Base-by-base conservation (phyloP, 139 green algal genomes). In the Chlamydomonas eustigma region DNA sequence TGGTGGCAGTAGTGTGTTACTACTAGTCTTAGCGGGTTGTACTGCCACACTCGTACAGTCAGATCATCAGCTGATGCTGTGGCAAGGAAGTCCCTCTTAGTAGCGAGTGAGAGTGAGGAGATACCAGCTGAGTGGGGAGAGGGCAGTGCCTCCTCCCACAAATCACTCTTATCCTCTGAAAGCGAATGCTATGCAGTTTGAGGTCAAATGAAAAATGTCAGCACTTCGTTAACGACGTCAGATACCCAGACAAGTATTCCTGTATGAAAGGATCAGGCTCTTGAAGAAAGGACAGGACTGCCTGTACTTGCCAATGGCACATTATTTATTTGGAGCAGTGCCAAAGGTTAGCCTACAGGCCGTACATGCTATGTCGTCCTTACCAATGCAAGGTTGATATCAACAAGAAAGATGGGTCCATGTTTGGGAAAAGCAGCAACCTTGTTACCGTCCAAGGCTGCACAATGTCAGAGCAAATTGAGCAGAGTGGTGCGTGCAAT, bases 1-100 rank as follows among this genome's bases (percentile, higher is more conserved):
- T 83, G 72, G 72, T 83, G 78, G 71, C 78, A 83, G 37, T 75
- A 65, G 64, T 83, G 78, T n/a, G 71, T 78, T 24, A 83, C 52
- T 65, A 83, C 78, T 18, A 78, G 64, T 22, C 78, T 71, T 65
- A 83, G 78, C 12, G 78, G 78, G 24, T 34, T 36, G 34, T 76
- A 78, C 71, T 78, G 78, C 78, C 78, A 83, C 6, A 83, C 44
- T 5, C 78, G 71, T 5, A 83, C 64, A 3, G 68, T 74, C 12
- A 74, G 68, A 28, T 74, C 68, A 38, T 74, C 68, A 32, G 37
- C 18, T 4, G 68, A 74, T n/a, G 37, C 37, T 12, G 68, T 74
- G 2, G n/a, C 68, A 4, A 74, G 8, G 22, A 74, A 63, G 36
- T 58, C n/a, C 24, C 68, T 37, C 68, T 74, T 74, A 38, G 22